A percentile compares a stretch with the other conserved stretches of the same genome.
These are phyloP conservation scores for Astrocystis sublimbata DNA, from an alignment of 495 filamentous ascomycete genomes.

Conservation along the genomic window DNA sequence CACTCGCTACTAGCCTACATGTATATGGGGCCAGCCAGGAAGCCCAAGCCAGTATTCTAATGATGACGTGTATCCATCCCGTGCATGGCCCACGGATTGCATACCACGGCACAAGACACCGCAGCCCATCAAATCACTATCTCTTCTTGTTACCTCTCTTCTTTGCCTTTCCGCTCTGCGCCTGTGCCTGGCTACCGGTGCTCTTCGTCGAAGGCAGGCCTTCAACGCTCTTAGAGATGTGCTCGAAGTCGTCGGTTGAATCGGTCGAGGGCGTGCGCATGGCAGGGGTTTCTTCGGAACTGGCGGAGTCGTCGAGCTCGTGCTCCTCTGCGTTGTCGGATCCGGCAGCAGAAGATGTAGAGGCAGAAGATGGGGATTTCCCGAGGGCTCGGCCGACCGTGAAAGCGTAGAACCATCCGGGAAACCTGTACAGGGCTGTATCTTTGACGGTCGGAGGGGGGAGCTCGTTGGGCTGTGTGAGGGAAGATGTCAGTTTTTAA, in stretches of 20 bases:
- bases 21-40: too few species aligned
- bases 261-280: slow-evolving; percentile 48
- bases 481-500: slow-evolving; percentile 8
- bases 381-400: slow-evolving; percentile 57
- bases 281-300: slow-evolving; percentile 32
- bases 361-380: slow-evolving; percentile 32
- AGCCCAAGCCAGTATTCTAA: too few species aligned
- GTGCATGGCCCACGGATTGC: too few species aligned
- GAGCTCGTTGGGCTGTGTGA: slow-evolving; percentile 60
- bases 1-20: too few species aligned
- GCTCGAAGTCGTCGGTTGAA: slow-evolving; percentile 57
- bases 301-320: slow-evolving; percentile 33
- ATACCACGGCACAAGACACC: not conserved
- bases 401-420: slow-evolving; percentile 62
- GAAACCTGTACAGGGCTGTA: slow-evolving; percentile 69
- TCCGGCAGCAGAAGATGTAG: slow-evolving; percentile 34
- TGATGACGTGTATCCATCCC: too few species aligned
- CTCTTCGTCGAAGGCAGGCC: slow-evolving; percentile 39
- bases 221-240: slow-evolving; percentile 54
- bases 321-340: slow-evolving; percentile 39
- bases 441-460: slow-evolving; percentile 64
- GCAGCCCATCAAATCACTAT: slow-evolving; percentile 24
- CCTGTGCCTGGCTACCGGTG: slow-evolving; percentile 39
- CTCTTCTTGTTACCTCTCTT: slow-evolving; percentile 53
- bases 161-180: slow-evolving; percentile 34